Evolutionary conservation across 805 yeast genomes (phyloP), one percentile per base, ranked within the genome.

Genomic region (Nematodospora valgi): DNA sequence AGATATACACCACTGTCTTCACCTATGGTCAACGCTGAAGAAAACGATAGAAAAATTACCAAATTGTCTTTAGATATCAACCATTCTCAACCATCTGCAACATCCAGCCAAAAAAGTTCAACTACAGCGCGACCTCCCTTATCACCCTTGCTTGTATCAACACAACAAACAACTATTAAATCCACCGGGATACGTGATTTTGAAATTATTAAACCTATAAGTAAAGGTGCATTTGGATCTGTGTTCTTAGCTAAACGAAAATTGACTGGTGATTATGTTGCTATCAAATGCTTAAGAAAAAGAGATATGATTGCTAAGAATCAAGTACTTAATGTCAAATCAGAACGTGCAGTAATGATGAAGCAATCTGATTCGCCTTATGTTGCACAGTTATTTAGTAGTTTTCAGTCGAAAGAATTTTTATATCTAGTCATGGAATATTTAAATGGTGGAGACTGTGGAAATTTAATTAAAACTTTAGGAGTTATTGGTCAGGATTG

Each of bases 281-380:
- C 99, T 0, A 88, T 93, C 43, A 93, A 93, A 56, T 93, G 87
- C 10, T 64, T 93, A 43, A 86, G 81, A 48, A 93, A 93, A 58
- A 75, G 94, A 3, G 98, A 93, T 58, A 93, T 93, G 98, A 81
- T 93, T 41, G 91, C 96, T 2, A 93, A 91, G 62, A 94, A 94
- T 67, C 98, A 93, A 64, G 91, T 91, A 4, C 80, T 89, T 14
- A 93, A 93, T 54, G 96, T 94, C 21, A 85, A 84, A 49, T 85
- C 96, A 1, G 99, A 94, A 56, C 67, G 98, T 29, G 96, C 97
- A 0, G 91, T 91, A n/a, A 82, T 93, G 88, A 93, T 93, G 94
- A 81, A 94, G 2, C 98, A 93, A 53, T 77, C 95, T 2, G 91
- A 88, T 43, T 83, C 91, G 24, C 94, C 96, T 0, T 87, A 83